Evolutionary conservation across 2,329 filamentous ascomycete genomes (phyloP).

Genomic region (Aplosporella prunicola): DNA sequence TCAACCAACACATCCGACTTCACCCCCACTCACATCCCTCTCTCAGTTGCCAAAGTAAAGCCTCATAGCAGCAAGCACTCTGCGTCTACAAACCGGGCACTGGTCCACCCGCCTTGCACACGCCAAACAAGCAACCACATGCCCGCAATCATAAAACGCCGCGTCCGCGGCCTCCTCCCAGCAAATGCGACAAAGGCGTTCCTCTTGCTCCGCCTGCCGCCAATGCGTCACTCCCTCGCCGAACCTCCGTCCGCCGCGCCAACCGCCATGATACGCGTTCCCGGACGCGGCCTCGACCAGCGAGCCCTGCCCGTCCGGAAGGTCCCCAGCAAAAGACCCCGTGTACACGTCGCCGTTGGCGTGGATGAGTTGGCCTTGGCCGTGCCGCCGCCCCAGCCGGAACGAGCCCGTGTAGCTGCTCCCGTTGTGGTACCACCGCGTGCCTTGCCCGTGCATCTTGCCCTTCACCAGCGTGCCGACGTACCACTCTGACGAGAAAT

Average conservation of each 20-base stretch:
- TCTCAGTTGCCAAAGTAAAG: constrained; percentile 35
- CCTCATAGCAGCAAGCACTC: constrained; percentile 48
- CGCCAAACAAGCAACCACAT: constrained; percentile 51
- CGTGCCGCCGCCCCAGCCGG: constrained; percentile 43
- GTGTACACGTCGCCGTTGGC: constrained; percentile 55
- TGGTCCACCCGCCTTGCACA: constrained; percentile 50
- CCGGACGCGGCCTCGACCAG: constrained; percentile 47
- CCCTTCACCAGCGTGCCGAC: constrained; percentile 40
- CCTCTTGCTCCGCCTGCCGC: constrained; percentile 52
- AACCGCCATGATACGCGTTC: constrained; percentile 53
- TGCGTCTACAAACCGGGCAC: constrained; percentile 53
- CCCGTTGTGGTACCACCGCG: constrained; percentile 43
- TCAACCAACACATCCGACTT: too few species aligned
- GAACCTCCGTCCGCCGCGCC: constrained; percentile 50
- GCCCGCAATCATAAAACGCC: constrained; percentile 54
- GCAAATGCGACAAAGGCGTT: constrained; percentile 52
- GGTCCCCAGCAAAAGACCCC: constrained; percentile 53
- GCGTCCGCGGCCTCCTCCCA: constrained; percentile 51
- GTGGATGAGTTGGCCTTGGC: constrained; percentile 49
- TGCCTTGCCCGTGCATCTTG: constrained; percentile 46
- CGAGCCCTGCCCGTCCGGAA: constrained; percentile 50
- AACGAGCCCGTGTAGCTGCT: constrained; percentile 49
- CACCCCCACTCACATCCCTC: not conserved
- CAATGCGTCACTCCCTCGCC: constrained; percentile 54
- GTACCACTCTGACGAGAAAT: constrained; percentile 49